Evolutionary conservation across 768 basidiomycete species (phyloP), one percentile per base, ranked within the genome.

Genomic region (button mushroom (Agaricus bisporus)): DNA sequence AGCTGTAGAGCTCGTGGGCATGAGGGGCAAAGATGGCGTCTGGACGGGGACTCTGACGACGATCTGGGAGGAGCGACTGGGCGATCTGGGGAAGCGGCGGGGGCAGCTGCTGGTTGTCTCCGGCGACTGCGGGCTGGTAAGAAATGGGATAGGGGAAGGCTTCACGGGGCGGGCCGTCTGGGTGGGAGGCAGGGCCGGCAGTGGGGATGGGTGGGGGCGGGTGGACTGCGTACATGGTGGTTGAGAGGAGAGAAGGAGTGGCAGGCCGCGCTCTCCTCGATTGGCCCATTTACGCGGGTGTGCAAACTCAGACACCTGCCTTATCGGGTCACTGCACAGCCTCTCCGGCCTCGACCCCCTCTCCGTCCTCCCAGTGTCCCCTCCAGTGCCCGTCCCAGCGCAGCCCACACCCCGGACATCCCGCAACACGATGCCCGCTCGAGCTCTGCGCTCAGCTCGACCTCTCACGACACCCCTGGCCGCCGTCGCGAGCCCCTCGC

Each of bases 1-100:
- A 82, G 58, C 69, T 73, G 58, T 76, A 85, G 41, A 80, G 70
- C 58, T 81, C 76, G 26, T 77, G 73, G n/a, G 82, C 74, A 45
- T 74, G 75, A 1, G 77, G 75, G 1, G 79, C 70, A 59, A 77
- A 79, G 59, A 71, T 77, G 3, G 73, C 60, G 48, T 80, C 75
- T 37, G 69, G 73, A 56, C 74, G 75, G 14, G 77, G 65, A 5
- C 62, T 65, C 46, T 64, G 66, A 18, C 48, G 65, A 49, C 54
- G 60, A 54, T 54, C 52, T 56, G 54, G 59, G 55, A 54, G 41
- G 45, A 47, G 42, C 49, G 41, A 20, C 29, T 54, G 57, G 17
- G 56, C 60, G 9, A 50, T 49, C 46, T 48, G 54, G 14, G 41
- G 66, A 60, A 28, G 60, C 36, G 38, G 60, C 1, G 68, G 48